Percentiles rank a stretch among this genome's conserved stretches.
These are phyloP conservation scores for Phytophthora hybrid DNA, from an alignment of 352 stramenopile genomes.

Conservation along the genomic window DNA sequence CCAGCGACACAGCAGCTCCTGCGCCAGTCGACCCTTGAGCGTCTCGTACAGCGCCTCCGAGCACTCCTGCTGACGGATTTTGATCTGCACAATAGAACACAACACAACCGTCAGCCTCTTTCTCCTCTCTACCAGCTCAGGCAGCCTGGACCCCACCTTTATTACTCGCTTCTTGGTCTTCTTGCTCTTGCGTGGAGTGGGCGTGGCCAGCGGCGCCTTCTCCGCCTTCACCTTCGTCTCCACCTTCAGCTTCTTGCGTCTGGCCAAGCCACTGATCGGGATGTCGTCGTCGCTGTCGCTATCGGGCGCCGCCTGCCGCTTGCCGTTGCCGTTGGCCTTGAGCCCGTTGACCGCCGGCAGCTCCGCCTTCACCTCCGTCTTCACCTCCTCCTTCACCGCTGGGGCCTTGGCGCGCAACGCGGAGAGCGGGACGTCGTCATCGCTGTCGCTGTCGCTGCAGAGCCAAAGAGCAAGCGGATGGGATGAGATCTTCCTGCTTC, in stretches of 20 bases:
- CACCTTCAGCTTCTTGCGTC: slow-evolving; percentile 71
- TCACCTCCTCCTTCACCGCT: slow-evolving; percentile 35
- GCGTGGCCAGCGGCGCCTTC: slow-evolving; percentile 11
- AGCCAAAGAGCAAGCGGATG: neutral
- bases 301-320: slow-evolving; percentile 40
- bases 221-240: slow-evolving; percentile 46
- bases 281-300: slow-evolving; percentile 82
- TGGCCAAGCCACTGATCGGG: slow-evolving; percentile 68
- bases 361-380: slow-evolving; percentile 20
- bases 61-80: slow-evolving; percentile 87
- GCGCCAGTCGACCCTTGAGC: slow-evolving; percentile 76
- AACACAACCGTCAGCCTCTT: no score
- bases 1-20: slow-evolving; percentile 87
- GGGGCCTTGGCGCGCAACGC: slow-evolving; percentile 49
- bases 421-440: slow-evolving; percentile 84
- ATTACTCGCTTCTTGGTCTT: slow-evolving; percentile 54
- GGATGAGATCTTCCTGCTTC: slow-evolving; percentile 42
- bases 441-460: slow-evolving; percentile 74
- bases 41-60: slow-evolving; percentile 85
- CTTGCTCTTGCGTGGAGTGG: slow-evolving; percentile 52
- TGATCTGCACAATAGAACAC: slow-evolving; percentile 48
- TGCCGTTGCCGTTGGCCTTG: slow-evolving; percentile 5
- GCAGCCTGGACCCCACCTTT: slow-evolving; percentile 41
- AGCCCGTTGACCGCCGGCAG: slow-evolving; percentile 11
- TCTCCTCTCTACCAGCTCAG: no score